Evolutionary conservation across 177 flowering plant genomes (phyloP), one percentile per base, ranked within the genome.

Genomic region (Tripterygium wilfordii): DNA sequence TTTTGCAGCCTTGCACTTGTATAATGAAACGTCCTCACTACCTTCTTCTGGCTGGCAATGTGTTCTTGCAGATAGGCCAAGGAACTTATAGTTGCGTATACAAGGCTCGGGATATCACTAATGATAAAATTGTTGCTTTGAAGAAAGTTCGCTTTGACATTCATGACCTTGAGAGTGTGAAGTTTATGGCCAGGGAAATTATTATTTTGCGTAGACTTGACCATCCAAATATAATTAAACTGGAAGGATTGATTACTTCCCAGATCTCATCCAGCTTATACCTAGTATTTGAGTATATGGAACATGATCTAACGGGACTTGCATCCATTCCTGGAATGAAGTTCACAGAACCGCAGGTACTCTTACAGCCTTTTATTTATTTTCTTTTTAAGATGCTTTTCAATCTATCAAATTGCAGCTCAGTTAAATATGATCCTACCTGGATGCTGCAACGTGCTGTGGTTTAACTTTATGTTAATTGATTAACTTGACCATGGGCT

Each of bases 201-300:
- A 45, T 67, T 27, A 46, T 81, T 9, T 48, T 81, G 58, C 74
- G 88, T 15, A 60, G 70, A 56, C 80, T 81, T 51, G 76, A 81
- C 55, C 88, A 78, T 56, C 83, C 79, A 15, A 80, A 80, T 48
- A 42, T 80, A 22, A 71, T 80, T 36, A 78, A 75, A 59, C 37
- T 81, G 42, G 77, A 81, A 53, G 88, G 82, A 41, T 50, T 81
- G 66, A 71, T 81, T 33, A 62, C 83, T n/a, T 71, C 88, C 14
- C 53, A 40, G 16, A 37, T 43, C 7, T 73, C 88, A 25, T 64
- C 63, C 35, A 69, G 66, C 57, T 49, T 81, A 58, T 78, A 78
- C 51, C 83, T 81, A 44, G 67, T 81, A 51, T 78, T 80, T 49
- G 87, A 80, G 63, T 80, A 80, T 29, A 80, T 80, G 87, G 87